A percentile compares a stretch with the other conserved stretches of the same genome.
These are phyloP conservation scores for Calonectria leucothoes DNA, from an alignment of 2,329 filamentous ascomycete genomes.

Conservation along the genomic window DNA sequence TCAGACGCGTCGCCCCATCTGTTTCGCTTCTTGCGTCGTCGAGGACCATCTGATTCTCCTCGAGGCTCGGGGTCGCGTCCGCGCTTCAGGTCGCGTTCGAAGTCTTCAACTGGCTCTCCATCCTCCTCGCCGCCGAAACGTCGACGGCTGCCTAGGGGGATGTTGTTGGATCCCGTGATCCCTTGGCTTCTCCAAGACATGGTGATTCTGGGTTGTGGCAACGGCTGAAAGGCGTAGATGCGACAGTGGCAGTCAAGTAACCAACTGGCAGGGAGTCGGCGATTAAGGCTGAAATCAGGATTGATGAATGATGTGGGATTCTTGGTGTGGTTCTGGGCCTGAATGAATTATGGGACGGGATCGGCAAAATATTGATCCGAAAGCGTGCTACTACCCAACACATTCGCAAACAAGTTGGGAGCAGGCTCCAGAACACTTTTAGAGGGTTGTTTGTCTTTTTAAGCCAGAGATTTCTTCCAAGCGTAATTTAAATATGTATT, in stretches of 20 bases:
- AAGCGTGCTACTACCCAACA: background rate
- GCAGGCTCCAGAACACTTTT: background rate
- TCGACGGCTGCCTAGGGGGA: constrained; percentile 89
- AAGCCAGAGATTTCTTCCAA: background rate
- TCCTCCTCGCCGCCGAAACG: constrained; percentile 75
- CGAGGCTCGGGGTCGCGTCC: constrained; percentile 91
- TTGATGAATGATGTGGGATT: constrained; percentile 14
- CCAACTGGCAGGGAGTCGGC: background rate
- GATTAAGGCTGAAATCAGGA: background rate
- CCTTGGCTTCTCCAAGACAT: constrained; percentile 81
- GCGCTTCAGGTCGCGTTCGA: constrained; percentile 75
- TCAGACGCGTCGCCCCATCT: constrained; percentile 97
- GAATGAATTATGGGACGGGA: background rate
- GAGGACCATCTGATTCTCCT: constrained; percentile 77
- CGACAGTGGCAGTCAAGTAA: constrained; percentile 15
- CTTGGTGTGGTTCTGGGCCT: background rate
- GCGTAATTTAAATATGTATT: background rate
- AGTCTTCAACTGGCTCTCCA: constrained; percentile 45
- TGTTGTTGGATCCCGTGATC: constrained; percentile 98
- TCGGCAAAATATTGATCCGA: constrained; percentile 14
- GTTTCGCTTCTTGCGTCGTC: constrained; percentile 97
- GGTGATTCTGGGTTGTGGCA: constrained; percentile 33
- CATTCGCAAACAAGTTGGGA: background rate
- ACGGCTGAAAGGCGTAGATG: constrained; percentile 12
- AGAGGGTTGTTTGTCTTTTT: background rate